phyloP scores from a whole-genome alignment of 768 basidiomycete genomes.

The Scleroderma bovista region DNA sequence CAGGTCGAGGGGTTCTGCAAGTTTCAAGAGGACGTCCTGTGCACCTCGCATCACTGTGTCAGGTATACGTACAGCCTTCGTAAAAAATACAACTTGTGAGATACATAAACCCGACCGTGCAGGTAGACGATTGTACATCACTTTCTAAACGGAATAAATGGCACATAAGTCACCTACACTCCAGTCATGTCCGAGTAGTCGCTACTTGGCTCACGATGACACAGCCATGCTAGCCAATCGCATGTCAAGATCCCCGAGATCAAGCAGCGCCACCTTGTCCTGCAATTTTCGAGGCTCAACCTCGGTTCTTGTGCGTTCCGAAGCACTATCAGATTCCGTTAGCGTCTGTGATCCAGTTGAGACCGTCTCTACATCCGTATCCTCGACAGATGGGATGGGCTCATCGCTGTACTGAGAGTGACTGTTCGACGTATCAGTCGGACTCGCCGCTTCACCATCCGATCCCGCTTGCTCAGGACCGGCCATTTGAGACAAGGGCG shows the following conservation, averaged over 20 bases:
- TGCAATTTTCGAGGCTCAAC: conserved; percentile 19
- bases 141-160: no score
- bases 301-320: conserved; percentile 22
- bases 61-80: no score
- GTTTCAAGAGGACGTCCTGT: no score
- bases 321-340: conserved; percentile 20
- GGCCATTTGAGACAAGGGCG: no score
- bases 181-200: background rate
- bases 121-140: no score
- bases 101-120: no score
- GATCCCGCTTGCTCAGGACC: conserved; percentile 21
- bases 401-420: conserved; percentile 4
- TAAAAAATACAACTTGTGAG: no score
- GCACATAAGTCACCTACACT: background rate
- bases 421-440: background rate
- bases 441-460: background rate
- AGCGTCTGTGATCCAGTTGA: conserved; percentile 21
- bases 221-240: conserved; percentile 1
- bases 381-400: conserved; percentile 5
- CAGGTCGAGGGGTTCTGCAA: no score
- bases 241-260: conserved; percentile 21
- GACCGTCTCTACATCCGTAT: conserved; percentile 16
- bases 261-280: conserved; percentile 21
- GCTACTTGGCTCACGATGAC: background rate
- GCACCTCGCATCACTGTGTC: no score